Percentiles rank a stretch among this genome's conserved stretches.
These are phyloP conservation scores for Sporothrix inflata DNA, from an alignment of 2,329 filamentous ascomycete genomes.

Conservation along the genomic window DNA sequence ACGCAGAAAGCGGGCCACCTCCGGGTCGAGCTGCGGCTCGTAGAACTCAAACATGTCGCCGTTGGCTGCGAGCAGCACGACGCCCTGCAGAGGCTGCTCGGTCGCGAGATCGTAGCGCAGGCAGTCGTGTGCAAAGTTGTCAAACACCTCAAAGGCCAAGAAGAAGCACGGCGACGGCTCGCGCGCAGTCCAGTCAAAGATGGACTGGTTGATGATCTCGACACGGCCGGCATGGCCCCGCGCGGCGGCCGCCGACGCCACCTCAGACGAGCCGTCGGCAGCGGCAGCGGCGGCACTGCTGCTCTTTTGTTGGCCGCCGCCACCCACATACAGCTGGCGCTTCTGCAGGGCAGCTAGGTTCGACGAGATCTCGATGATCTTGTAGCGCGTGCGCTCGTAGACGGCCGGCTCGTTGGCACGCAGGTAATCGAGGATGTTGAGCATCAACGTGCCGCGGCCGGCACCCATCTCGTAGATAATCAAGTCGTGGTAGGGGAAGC, in stretches of 20 bases:
- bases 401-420: constrained; percentile 86
- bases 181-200: constrained; percentile 90
- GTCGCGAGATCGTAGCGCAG: constrained; percentile 87
- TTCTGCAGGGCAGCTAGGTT: constrained; percentile 78
- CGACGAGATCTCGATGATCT: constrained; percentile 92
- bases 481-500: constrained; percentile 94
- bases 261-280: constrained; percentile 25
- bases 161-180: constrained; percentile 97
- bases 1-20: constrained; percentile 79
- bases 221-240: constrained; percentile 82
- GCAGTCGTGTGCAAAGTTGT: constrained; percentile 95
- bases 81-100: constrained; percentile 82
- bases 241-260: constrained; percentile 47
- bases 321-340: constrained; percentile 57
- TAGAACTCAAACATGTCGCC: constrained; percentile 98
- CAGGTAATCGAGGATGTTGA: constrained; percentile 97
- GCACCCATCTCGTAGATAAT: constrained; percentile 99
- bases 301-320: not conserved
- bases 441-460: constrained; percentile 95
- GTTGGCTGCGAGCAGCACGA: constrained; percentile 79
- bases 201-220: constrained; percentile 90
- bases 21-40: constrained; percentile 75
- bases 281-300: constrained; percentile 23
- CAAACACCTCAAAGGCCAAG: constrained; percentile 95
- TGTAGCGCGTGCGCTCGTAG: constrained; percentile 90